Evolutionary conservation across 257 asterid genomes (phyloP).

Genomic region (Solanum dulcamara): DNA sequence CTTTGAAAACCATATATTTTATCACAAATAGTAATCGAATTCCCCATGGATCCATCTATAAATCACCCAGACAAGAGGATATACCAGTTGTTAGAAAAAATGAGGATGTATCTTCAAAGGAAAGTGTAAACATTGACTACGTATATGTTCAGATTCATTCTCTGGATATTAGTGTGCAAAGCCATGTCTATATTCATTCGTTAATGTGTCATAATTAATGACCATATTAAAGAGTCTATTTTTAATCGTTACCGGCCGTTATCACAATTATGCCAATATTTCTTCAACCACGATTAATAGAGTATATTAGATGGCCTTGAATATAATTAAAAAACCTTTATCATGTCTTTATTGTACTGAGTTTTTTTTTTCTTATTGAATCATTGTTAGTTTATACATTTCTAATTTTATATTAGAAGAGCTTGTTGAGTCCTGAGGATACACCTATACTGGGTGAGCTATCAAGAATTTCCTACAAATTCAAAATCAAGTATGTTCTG

Average conservation of each 20-base stretch:
- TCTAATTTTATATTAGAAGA: too few species aligned
- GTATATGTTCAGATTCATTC: background rate
- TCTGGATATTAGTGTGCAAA: background rate
- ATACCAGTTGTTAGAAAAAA: background rate
- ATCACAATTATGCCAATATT: background rate
- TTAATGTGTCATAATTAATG: too few species aligned
- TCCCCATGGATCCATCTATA: background rate
- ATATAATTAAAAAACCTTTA: background rate
- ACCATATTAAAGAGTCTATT: background rate
- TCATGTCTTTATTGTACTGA: background rate
- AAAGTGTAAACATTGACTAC: background rate
- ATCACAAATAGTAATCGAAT: background rate
- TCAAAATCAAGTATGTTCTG: too few species aligned
- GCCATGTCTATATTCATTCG: background rate
- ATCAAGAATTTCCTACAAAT: too few species aligned
- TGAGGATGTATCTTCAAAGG: too few species aligned
- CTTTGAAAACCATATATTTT: constrained; percentile 3
- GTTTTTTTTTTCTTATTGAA: too few species aligned
- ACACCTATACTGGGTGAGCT: too few species aligned
- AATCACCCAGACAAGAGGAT: background rate
- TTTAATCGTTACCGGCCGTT: too few species aligned
- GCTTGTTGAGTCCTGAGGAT: too few species aligned
- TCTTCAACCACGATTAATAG: background rate
- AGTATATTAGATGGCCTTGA: background rate
- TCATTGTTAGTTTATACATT: too few species aligned